Percentiles rank a stretch among this genome's conserved stretches.
Conservation (phyloP, 2,329 filamentous ascomycete species). For the Talaromyces sp. region DNA sequence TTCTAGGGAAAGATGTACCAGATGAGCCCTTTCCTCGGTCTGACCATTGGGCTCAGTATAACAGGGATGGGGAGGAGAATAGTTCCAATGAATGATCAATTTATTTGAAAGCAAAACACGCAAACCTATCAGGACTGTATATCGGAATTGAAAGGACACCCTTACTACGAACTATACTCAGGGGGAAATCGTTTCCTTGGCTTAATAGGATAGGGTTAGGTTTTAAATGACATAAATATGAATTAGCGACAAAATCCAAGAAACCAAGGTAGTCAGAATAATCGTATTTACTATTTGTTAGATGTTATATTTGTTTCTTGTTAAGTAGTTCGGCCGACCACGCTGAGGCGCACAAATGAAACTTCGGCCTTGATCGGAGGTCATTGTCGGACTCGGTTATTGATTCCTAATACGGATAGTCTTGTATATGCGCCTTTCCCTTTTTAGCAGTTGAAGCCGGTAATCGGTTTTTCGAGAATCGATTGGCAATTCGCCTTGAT, state of each 20-base stretch:
- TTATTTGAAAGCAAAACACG: no score
- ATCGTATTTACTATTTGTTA: neutral
- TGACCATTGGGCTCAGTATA: no score
- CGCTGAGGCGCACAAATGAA: neutral
- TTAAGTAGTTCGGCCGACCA: neutral
- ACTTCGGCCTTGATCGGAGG: neutral
- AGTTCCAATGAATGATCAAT: no score
- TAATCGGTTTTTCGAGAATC: neutral
- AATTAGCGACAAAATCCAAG: no score
- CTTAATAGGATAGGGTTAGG: no score
- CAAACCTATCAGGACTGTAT: no score
- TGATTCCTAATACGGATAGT: neutral
- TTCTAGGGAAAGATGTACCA: constrained; percentile 29
- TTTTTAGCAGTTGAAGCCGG: neutral
- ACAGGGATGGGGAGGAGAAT: no score
- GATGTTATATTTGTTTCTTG: neutral
- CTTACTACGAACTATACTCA: no score
- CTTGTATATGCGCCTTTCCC: neutral
- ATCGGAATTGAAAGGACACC: no score
- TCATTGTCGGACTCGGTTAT: neutral
- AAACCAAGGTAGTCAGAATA: neutral
- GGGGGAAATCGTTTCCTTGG: no score
- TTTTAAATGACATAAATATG: no score
- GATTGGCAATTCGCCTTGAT: neutral
- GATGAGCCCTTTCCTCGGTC: constrained; percentile 3